phyloP scores from a whole-genome alignment of 2,329 filamentous ascomycete species.

The Byssoonygena ceratinophila region DNA sequence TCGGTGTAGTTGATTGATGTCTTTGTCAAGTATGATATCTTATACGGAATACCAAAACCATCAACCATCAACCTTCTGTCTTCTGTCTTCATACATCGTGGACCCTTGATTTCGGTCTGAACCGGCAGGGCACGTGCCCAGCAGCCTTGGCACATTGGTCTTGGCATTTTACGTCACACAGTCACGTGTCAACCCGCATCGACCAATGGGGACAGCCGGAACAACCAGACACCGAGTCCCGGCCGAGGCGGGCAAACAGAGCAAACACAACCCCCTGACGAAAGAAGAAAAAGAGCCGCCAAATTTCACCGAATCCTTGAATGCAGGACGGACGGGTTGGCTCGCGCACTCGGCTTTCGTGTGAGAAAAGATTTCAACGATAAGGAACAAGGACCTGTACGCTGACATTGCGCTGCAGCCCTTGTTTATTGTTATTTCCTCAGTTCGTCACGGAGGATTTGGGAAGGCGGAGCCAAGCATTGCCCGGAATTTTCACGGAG shows the following conservation, averaged over 20 bases:
- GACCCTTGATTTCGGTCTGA: too few species aligned
- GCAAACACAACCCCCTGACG: conserved; percentile 1
- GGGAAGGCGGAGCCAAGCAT: conserved; percentile 11
- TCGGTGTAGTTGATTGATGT: background rate
- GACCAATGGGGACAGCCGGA: background rate
- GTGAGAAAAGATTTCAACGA: background rate
- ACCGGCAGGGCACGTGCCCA: too few species aligned
- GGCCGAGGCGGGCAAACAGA: background rate
- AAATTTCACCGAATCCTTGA: background rate
- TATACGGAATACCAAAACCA: too few species aligned
- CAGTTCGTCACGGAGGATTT: background rate
- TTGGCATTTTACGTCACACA: background rate
- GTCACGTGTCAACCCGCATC: background rate
- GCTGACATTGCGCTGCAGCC: background rate
- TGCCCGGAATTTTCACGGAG: background rate
- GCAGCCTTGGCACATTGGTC: background rate
- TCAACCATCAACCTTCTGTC: background rate
- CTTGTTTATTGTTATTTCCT: conserved; percentile 11
- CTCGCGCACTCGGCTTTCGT: background rate
- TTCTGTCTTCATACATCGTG: too few species aligned
- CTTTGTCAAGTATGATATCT: too few species aligned
- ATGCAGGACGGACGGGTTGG: background rate
- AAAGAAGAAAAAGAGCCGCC: background rate
- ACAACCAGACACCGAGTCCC: background rate
- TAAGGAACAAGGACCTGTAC: background rate